Conservation (phyloP, 2,329 filamentous ascomycete species). For the Fonsecaea erecta region DNA sequence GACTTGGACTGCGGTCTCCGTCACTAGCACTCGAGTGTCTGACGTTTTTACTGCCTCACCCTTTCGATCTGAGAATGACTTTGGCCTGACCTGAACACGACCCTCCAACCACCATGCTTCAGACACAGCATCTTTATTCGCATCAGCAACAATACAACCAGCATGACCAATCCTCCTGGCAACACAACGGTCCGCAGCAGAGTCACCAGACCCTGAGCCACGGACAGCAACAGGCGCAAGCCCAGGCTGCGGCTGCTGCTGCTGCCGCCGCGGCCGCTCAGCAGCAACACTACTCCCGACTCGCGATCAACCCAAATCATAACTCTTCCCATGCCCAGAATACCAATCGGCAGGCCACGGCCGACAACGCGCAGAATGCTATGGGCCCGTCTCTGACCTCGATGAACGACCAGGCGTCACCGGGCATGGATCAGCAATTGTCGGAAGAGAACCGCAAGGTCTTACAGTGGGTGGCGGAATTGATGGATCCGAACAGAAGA, state of each 20-base stretch:
- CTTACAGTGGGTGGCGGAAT: slow-evolving; percentile 89
- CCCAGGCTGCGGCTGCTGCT: slow-evolving; percentile 55
- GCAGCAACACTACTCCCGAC: slow-evolving; percentile 70
- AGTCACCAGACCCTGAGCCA: slow-evolving; percentile 44
- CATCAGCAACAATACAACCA: slow-evolving; percentile 61
- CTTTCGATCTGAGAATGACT: slow-evolving; percentile 31
- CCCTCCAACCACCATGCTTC: slow-evolving; percentile 42
- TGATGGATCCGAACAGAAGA: slow-evolving; percentile 82
- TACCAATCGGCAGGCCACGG: slow-evolving; percentile 30
- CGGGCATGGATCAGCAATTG: slow-evolving; percentile 66
- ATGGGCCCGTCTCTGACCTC: slow-evolving; percentile 29
- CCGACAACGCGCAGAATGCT: slow-evolving; percentile 30
- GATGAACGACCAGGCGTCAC: slow-evolving; percentile 33
- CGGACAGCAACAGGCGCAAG: slow-evolving; percentile 43
- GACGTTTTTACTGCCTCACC: slow-evolving; percentile 10
- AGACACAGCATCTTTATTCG: slow-evolving; percentile 65
- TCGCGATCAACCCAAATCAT: slow-evolving; percentile 68
- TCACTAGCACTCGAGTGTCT: background rate
- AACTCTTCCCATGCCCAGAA: slow-evolving; percentile 36
- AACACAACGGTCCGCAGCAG: slow-evolving; percentile 48
- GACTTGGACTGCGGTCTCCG: slow-evolving; percentile 1
- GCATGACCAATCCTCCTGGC: slow-evolving; percentile 52
- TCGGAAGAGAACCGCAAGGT: slow-evolving; percentile 91
- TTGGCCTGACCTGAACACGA: slow-evolving; percentile 21
- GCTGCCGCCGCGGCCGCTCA: slow-evolving; percentile 49